Evolutionary conservation across 345 rosid genomes (phyloP).

Genomic region (Acer campestre): DNA sequence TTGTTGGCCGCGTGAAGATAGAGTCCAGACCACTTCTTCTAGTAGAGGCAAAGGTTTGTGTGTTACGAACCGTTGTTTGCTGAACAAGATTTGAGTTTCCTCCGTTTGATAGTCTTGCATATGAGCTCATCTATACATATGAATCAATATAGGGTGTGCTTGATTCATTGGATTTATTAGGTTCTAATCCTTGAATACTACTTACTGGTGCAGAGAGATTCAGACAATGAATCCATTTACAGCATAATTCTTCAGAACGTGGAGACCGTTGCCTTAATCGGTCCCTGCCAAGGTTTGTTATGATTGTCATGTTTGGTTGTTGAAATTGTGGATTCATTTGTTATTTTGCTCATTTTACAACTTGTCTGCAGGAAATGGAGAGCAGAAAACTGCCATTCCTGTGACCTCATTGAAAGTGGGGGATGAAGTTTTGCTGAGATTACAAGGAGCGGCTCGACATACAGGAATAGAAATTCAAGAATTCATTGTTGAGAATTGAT

Average conservation of each 20-base stretch:
- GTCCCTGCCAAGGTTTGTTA: slow-evolving; percentile 54
- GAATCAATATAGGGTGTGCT: background rate
- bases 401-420: slow-evolving; percentile 74
- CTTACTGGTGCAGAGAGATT: slow-evolving; percentile 41
- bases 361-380: slow-evolving; percentile 42
- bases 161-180: background rate
- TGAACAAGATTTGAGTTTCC: background rate
- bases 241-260: slow-evolving; percentile 81
- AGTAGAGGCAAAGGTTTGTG: slow-evolving; percentile 76
- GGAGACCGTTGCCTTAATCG: slow-evolving; percentile 74
- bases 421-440: slow-evolving; percentile 57
- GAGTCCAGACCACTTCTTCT: slow-evolving; percentile 76
- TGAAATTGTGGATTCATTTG: slow-evolving; percentile 7
- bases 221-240: slow-evolving; percentile 38
- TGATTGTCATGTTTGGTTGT: background rate
- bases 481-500: slow-evolving; percentile 77
- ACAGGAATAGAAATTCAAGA: slow-evolving; percentile 87
- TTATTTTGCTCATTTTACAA: background rate
- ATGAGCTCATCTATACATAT: background rate
- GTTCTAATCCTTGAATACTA: background rate
- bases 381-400: slow-evolving; percentile 46
- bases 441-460: slow-evolving; percentile 84
- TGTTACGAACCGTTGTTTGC: background rate
- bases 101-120: background rate
- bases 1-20: slow-evolving; percentile 84